phyloP scores from a whole-genome alignment of 2,329 filamentous ascomycete species.

The Chalaropsis ovoidea region DNA sequence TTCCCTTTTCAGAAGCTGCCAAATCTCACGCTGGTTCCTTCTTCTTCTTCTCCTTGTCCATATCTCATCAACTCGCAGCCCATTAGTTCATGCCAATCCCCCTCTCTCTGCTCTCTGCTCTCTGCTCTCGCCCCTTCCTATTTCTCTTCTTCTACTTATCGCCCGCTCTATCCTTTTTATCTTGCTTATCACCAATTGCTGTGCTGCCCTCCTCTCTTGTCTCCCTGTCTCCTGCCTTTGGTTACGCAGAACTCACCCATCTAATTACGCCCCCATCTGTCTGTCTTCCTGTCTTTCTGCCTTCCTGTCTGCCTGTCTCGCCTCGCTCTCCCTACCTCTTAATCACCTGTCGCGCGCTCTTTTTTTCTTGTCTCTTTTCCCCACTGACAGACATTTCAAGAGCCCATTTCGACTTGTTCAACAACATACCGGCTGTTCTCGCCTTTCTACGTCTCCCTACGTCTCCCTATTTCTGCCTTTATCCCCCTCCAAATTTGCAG shows the following conservation, averaged over 20 bases:
- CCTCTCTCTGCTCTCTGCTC: neutral
- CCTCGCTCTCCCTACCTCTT: neutral
- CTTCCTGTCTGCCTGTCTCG: neutral
- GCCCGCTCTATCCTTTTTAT: neutral
- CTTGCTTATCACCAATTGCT: neutral
- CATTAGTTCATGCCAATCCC: neutral
- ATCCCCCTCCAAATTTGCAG: neutral
- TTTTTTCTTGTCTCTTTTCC: constrained; percentile 7
- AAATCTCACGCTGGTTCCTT: constrained; percentile 3
- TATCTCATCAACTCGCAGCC: neutral
- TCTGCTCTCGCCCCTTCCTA: neutral
- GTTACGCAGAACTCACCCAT: constrained; percentile 7
- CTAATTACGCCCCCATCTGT: constrained; percentile 1
- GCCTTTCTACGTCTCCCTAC: neutral
- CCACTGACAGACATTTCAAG: constrained; percentile 4
- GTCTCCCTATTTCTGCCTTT: neutral
- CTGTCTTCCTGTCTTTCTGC: neutral
- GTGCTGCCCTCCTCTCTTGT: neutral
- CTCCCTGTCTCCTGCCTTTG: neutral
- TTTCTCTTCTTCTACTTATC: neutral
- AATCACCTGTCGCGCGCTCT: neutral
- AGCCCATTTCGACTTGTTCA: neutral
- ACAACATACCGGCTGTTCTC: neutral
- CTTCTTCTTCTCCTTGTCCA: neutral
- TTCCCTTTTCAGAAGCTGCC: constrained; percentile 13